phyloP scores from a whole-genome alignment of 164 flowering plant species.

The Macadamia integrifolia region DNA sequence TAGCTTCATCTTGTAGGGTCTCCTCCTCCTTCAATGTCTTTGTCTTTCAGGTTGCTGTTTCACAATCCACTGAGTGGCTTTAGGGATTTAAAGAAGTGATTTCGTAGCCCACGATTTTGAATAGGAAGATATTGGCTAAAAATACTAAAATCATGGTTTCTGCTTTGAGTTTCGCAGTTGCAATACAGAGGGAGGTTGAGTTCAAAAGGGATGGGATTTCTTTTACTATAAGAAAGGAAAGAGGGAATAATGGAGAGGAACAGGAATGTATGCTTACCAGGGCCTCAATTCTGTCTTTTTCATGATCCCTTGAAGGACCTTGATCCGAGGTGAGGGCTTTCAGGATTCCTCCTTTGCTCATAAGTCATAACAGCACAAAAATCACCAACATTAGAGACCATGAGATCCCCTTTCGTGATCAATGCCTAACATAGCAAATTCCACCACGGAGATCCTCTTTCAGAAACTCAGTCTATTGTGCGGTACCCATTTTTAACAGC shows the following conservation, averaged over 20 bases:
- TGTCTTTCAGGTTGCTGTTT: too few relatives aligned
- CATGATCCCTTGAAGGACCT: constrained; percentile 63
- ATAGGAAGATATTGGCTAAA: too few relatives aligned
- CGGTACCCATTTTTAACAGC: constrained; percentile 54
- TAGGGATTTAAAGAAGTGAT: too few relatives aligned
- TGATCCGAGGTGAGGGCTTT: constrained; percentile 81
- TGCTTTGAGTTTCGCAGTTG: too few relatives aligned
- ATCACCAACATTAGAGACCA: constrained; percentile 84
- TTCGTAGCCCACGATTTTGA: too few relatives aligned
- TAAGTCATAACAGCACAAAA: constrained; percentile 60
- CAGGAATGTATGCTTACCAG: constrained; percentile 31
- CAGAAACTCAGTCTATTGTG: constrained; percentile 55
- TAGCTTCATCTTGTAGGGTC: too few relatives aligned
- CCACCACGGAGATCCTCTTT: constrained; percentile 51
- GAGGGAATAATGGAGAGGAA: neutral
- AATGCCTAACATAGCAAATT: constrained; percentile 63
- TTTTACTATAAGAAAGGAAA: too few relatives aligned
- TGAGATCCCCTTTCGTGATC: constrained; percentile 47
- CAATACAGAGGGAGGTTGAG: too few relatives aligned
- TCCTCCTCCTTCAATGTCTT: too few relatives aligned
- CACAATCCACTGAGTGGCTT: too few relatives aligned
- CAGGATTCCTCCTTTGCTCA: constrained; percentile 65
- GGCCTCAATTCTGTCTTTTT: constrained; percentile 48
- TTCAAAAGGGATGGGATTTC: too few relatives aligned
- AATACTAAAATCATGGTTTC: too few relatives aligned